Evolutionary conservation across 306 rosid genomes (phyloP).

Genomic region (Rosa multiflora): DNA sequence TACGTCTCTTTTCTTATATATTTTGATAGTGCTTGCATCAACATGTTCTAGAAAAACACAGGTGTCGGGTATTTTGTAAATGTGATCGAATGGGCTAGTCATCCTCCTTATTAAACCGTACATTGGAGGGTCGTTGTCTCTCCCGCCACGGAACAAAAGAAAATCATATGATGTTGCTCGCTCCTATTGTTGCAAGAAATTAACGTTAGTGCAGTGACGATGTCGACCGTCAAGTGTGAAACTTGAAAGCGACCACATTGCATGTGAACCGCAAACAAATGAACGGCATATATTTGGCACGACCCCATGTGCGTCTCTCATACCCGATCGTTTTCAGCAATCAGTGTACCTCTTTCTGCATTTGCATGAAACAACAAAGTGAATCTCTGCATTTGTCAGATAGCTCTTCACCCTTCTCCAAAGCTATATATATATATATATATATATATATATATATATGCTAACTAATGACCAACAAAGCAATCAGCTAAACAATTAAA

Average conservation of each 20-base stretch:
- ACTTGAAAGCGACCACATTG: neutral
- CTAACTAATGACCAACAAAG: neutral
- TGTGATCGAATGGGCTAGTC: neutral
- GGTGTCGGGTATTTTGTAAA: too few relatives aligned
- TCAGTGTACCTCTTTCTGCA: constrained; percentile 2
- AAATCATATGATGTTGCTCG: neutral
- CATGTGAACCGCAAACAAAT: neutral
- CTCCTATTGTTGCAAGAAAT: neutral
- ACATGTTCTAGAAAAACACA: neutral
- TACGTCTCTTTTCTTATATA: too few relatives aligned
- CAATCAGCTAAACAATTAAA: neutral
- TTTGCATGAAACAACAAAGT: neutral
- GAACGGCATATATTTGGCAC: neutral
- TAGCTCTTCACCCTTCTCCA: neutral
- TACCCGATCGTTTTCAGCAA: neutral
- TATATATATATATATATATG: too few relatives aligned
- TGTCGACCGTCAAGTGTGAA: neutral
- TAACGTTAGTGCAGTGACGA: neutral
- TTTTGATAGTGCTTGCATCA: neutral
- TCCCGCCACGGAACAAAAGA: neutral
- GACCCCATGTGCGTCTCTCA: neutral
- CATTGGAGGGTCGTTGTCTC: neutral
- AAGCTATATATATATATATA: too few relatives aligned
- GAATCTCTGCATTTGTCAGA: neutral
- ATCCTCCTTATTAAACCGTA: neutral